Percentiles rank a stretch among this genome's conserved stretches.
phyloP scores from a whole-genome alignment of 306 rosid genomes.

The Cajanus cajan region DNA sequence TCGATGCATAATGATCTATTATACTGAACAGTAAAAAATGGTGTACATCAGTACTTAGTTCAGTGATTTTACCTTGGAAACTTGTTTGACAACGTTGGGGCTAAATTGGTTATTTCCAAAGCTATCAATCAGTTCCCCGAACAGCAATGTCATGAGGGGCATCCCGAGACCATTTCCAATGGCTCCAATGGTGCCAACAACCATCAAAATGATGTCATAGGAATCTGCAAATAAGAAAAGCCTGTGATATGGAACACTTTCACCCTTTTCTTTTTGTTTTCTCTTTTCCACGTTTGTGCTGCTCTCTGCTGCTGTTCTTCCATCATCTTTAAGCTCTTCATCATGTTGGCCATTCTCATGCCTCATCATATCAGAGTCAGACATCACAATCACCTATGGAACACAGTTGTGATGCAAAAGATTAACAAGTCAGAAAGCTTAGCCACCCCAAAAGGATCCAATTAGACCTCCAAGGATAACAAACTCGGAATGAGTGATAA shows the following conservation, averaged over 20 bases:
- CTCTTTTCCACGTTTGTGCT: slow-evolving; percentile 24
- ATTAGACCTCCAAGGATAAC: background rate
- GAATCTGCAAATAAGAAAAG: slow-evolving; percentile 73
- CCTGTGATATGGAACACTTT: slow-evolving; percentile 48
- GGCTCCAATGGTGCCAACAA: slow-evolving; percentile 40
- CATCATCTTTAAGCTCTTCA: slow-evolving; percentile 7
- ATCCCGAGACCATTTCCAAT: slow-evolving; percentile 41
- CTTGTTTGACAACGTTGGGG: background rate
- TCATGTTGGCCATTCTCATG: slow-evolving; percentile 33
- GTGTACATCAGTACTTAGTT: background rate
- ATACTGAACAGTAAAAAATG: background rate
- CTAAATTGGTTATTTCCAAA: slow-evolving; percentile 30
- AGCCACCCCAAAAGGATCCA: background rate
- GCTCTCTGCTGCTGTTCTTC: slow-evolving; percentile 20
- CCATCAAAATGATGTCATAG: slow-evolving; percentile 45
- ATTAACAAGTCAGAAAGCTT: slow-evolving; percentile 7
- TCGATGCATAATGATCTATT: background rate
- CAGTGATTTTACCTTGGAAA: slow-evolving; percentile 41
- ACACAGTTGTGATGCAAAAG: background rate
- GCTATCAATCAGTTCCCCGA: slow-evolving; percentile 36
- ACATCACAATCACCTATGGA: slow-evolving; percentile 11
- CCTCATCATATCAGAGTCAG: slow-evolving; percentile 40
- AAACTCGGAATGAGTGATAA: background rate
- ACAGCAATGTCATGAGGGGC: slow-evolving; percentile 41
- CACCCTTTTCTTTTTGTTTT: slow-evolving; percentile 31